Evolutionary conservation across 352 stramenopile genomes (phyloP), one percentile per base, ranked within the genome.

Genomic region (Pythium periplocum): DNA sequence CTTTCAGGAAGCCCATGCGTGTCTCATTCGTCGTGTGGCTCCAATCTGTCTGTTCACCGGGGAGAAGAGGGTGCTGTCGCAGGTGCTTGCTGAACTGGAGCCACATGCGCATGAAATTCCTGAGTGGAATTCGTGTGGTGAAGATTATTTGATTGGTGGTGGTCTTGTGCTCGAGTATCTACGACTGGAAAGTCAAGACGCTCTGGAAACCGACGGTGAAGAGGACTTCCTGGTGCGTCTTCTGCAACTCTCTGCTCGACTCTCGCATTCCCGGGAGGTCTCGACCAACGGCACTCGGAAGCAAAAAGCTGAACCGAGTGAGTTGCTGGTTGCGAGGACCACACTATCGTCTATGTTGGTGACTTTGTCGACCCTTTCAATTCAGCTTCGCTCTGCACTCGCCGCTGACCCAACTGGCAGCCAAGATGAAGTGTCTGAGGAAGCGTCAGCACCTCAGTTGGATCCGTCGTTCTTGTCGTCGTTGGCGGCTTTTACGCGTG

Each of bases 101-200:
- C 68, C 73, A n/a, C 59, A 72, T 37, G 59, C 68, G 1, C 41
- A 40, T 2, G 66, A 73, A 38, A 88, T 93, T 41, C 69, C 80
- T 12, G 71, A 84, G 55, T 93, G 83, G 83, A 71, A 79, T 30
- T 66, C 64, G 34, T 81, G 68, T 49, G 62, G 75, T 10, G 68
- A 61, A 11, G 62, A 75, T 36, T 69, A 78, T 56, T 55, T 70
- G 3, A 59, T 90, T 12, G 75, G 78, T 10, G 80, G 80, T 9
- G 80, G 80, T 31, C 57, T 89, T 34, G 17, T 87, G 54, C 59
- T 91, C 17, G 80, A 91, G 57, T 91, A 87, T 34, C 57, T 89
- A 26, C 78, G 78, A 40, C 59, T 89, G 47, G 80, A 90, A 45
- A 59, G 69, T 30, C 72, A 85, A 57, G 71, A 84, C 12, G 76